phyloP scores from a whole-genome alignment of 371 early-diverging fungal species.

The Apophysomyces elegans region DNA sequence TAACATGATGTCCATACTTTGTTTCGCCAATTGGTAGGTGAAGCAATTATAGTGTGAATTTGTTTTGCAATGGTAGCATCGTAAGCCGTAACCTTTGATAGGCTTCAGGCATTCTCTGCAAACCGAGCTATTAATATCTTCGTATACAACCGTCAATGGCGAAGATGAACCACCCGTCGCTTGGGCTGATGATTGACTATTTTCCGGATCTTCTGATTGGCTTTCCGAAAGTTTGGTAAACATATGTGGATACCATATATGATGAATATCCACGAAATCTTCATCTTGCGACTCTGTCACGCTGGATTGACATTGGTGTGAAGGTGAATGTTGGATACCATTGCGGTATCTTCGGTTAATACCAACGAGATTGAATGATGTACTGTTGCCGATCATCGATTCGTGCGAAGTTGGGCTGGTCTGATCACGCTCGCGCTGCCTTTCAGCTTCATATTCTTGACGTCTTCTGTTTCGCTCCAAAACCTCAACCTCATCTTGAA shows the following conservation, averaged over 20 bases:
- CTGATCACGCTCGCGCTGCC: constrained; percentile 21
- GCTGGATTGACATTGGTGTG: background rate
- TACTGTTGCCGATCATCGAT: constrained; percentile 24
- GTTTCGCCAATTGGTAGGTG: constrained; percentile 22
- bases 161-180: constrained; percentile 2
- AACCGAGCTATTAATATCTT: constrained; percentile 26
- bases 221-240: constrained; percentile 24
- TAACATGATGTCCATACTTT: constrained; percentile 42
- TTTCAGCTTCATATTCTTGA: constrained; percentile 40
- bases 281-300: constrained; percentile 7
- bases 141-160: constrained; percentile 17
- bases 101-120: constrained; percentile 59
- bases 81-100: constrained; percentile 54
- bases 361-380: constrained; percentile 20
- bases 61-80: constrained; percentile 58
- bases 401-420: constrained; percentile 21
- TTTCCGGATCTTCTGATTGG: constrained; percentile 12
- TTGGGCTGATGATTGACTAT: background rate
- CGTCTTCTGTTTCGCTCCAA: constrained; percentile 32
- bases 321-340: background rate
- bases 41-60: constrained; percentile 48
- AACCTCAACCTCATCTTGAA: constrained; percentile 31
- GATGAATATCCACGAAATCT: constrained; percentile 16
- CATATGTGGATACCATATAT: constrained; percentile 52
- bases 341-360: constrained; percentile 25